Conservation (phyloP, 257 asterid species). For the Gentiana straminea region DNA sequence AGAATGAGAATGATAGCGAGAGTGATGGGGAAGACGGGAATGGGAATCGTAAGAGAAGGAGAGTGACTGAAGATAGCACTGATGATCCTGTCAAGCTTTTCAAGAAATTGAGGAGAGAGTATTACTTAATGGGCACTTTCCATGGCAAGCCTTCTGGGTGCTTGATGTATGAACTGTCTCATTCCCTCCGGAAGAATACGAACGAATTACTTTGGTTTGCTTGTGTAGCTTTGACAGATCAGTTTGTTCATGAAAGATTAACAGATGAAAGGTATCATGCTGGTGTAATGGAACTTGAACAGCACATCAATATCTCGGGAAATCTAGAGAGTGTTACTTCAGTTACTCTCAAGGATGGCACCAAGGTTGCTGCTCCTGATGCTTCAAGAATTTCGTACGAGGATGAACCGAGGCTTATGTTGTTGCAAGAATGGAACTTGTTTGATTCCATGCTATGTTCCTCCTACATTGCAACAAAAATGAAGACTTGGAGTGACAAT, state of each 20-base stretch:
- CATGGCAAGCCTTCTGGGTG: conserved; percentile 98
- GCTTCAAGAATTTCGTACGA: conserved; percentile 73
- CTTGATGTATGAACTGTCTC: conserved; percentile 86
- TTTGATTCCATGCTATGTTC: conserved; percentile 95
- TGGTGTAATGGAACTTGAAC: conserved; percentile 90
- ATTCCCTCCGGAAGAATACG: conserved; percentile 62
- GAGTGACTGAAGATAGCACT: conserved; percentile 35
- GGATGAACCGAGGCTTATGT: conserved; percentile 83
- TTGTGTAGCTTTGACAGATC: conserved; percentile 89
- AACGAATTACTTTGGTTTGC: conserved; percentile 92
- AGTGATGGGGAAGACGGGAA: conserved; percentile 44
- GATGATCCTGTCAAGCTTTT: conserved; percentile 58
- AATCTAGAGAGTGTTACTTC: conserved; percentile 70
- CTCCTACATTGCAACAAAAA: conserved; percentile 80
- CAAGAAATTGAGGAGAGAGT: conserved; percentile 59
- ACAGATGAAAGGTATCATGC: conserved; percentile 87
- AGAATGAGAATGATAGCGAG: conserved; percentile 53
- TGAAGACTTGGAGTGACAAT: conserved; percentile 94
- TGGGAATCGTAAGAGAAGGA: conserved; percentile 54
- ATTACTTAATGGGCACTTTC: conserved; percentile 80
- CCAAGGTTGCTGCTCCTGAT: conserved; percentile 75
- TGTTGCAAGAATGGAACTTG: conserved; percentile 95
- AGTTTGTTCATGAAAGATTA: conserved; percentile 85
- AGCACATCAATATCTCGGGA: conserved; percentile 81
- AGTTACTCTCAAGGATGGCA: conserved; percentile 85